Evolutionary conservation across 352 stramenopile genomes (phyloP), one percentile per base, ranked within the genome.

Genomic region (Globisporangium acanthophoron): DNA sequence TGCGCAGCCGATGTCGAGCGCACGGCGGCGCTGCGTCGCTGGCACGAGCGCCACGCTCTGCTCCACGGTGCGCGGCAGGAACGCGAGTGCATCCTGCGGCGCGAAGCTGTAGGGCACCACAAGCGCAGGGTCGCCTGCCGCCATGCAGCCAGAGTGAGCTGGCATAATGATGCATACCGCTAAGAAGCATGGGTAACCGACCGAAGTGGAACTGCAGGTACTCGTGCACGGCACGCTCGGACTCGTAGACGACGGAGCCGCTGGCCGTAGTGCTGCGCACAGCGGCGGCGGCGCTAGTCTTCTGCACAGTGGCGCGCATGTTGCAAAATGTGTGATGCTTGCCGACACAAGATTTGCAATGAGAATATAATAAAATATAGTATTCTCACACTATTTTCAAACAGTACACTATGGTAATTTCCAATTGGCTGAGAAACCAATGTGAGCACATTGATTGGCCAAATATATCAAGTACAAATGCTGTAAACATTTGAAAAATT

Each of bases 1-100:
- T 7, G 96, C 89, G 63, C 94, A 98, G 37, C 96, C 96, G 61
- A 98, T 84, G 65, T 98, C 96, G 48, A 98, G 70, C 1, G 90
- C 94, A 47, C 88, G 85, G n/a, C 72, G 76, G 41, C 79, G 88
- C 15, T 77, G 84, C 7, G 58, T 47, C 1, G 67, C 60, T 1
- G 75, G 72, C 9, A 85, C 67, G 12, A 96, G 66, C 7, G 67
- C 70, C 18, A 88, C 74, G 37, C 86, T 80, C 29, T 87, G 67
- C 27, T 92, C 84, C 13, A 88, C 84, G 20, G 91, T 91, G 37
- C 85, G 81, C 44, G 91, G 81, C 35, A 96, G 77, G 64, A 98
- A 98, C 9, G 73, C 60, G 21, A 96, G 67, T 35, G 89, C 90
- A 59, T 97, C 82, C 24, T 76, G 58, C 2, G 91, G 88, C 8